Conservation (phyloP, 164 flowering plant species). For the Piper longum region DNA sequence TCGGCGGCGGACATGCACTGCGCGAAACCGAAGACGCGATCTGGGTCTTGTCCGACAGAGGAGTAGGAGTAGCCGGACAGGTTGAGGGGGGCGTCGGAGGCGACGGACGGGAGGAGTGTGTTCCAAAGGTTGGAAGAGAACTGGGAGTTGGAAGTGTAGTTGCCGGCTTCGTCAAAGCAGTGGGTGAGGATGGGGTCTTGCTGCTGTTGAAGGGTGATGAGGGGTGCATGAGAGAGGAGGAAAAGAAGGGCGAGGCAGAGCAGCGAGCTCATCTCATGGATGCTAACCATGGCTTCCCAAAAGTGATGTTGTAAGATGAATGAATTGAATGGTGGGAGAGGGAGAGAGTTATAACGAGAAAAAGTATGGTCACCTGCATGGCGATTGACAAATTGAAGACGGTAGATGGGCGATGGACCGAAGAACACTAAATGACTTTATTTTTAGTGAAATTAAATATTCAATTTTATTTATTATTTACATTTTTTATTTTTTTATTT, state of each 20-base stretch:
- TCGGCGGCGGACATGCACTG: slow-evolving; percentile 7
- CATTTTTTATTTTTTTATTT: too few species aligned
- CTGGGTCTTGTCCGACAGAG: neutral
- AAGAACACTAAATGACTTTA: too few species aligned
- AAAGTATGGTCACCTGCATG: too few species aligned
- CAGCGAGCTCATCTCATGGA: neutral
- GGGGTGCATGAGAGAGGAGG: neutral
- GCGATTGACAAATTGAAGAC: too few species aligned
- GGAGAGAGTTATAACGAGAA: too few species aligned
- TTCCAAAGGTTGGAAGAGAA: slow-evolving; percentile 9
- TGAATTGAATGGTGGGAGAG: neutral
- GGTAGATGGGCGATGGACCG: too few species aligned
- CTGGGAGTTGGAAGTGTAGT: slow-evolving; percentile 6
- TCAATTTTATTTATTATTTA: too few species aligned
- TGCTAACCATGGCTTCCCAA: neutral
- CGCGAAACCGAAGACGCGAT: slow-evolving; percentile 4
- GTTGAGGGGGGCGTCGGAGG: neutral
- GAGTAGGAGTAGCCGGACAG: neutral
- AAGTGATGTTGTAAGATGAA: too few species aligned
- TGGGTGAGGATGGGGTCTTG: neutral
- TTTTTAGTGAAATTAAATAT: too few species aligned
- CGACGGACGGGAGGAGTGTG: slow-evolving; percentile 5
- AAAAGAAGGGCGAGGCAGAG: neutral
- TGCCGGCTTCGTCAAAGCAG: neutral
- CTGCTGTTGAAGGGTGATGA: neutral